Percentiles rank a stretch among this genome's conserved stretches.
These are phyloP conservation scores for Rhizopogon rudus DNA, from an alignment of 768 basidiomycete genomes.

Conservation along the genomic window DNA sequence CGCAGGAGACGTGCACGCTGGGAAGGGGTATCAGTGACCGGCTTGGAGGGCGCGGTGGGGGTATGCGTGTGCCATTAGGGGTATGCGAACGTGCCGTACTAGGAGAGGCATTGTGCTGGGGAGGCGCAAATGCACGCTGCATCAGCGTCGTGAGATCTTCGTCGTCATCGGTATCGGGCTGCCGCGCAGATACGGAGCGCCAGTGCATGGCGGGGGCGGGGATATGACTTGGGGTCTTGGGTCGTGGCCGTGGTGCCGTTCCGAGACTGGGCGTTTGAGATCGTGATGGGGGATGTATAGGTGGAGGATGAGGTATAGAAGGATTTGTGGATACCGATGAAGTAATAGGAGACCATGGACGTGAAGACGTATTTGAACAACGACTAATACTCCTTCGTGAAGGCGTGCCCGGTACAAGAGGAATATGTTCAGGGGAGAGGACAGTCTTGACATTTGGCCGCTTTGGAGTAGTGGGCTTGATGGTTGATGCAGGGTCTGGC, in stretches of 20 bases:
- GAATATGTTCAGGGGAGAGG: constrained; percentile 35
- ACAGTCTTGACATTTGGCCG: constrained; percentile 45
- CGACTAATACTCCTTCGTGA: constrained; percentile 66
- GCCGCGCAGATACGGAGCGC: constrained; percentile 44
- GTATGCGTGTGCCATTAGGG: constrained; percentile 37
- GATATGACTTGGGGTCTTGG: constrained; percentile 78
- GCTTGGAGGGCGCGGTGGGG: constrained; percentile 72
- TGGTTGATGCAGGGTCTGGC: constrained; percentile 39
- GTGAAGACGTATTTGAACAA: constrained; percentile 70
- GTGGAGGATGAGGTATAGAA: constrained; percentile 31
- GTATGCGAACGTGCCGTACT: constrained; percentile 32
- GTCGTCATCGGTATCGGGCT: constrained; percentile 41
- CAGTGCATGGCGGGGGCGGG: constrained; percentile 54
- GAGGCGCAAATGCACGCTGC: constrained; percentile 60
- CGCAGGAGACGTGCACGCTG: constrained; percentile 60
- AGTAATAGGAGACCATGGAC: constrained; percentile 76
- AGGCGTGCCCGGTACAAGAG: constrained; percentile 45
- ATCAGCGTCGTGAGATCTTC: constrained; percentile 38
- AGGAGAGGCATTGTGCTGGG: constrained; percentile 44
- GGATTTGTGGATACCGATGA: constrained; percentile 58
- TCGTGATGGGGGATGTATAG: constrained; percentile 44
- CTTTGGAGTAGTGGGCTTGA: constrained; percentile 47
- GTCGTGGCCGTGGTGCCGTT: constrained; percentile 59
- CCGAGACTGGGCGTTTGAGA: constrained; percentile 48
- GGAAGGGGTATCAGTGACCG: constrained; percentile 83